Evolutionary conservation across 2,329 filamentous ascomycete genomes (phyloP).

Genomic region (Pseudocercospora vitis): DNA sequence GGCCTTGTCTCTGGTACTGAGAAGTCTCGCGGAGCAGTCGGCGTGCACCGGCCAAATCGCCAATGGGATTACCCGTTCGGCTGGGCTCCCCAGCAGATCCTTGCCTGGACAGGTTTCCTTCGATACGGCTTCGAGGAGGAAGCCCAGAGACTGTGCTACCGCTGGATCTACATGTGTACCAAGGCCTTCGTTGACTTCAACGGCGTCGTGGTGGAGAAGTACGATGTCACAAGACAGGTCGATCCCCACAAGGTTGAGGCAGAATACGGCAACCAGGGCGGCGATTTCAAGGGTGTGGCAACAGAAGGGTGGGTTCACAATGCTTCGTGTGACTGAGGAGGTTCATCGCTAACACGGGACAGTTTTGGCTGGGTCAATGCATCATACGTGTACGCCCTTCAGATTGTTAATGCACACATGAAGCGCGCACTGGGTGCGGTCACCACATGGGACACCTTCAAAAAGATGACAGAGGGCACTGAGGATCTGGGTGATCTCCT

Average conservation of each 20-base stretch:
- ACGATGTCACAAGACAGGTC: slow-evolving; percentile 86
- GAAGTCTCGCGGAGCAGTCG: slow-evolving; percentile 77
- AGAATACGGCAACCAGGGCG: slow-evolving; percentile 95
- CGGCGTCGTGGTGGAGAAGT: slow-evolving; percentile 97
- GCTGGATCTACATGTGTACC: slow-evolving; percentile 98
- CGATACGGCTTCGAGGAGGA: slow-evolving; percentile 91
- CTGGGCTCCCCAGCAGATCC: slow-evolving; percentile 98
- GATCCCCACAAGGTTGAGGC: slow-evolving; percentile 93
- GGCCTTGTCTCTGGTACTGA: slow-evolving; percentile 88
- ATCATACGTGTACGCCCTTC: slow-evolving; percentile 90
- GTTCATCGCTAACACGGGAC: slow-evolving; percentile 14
- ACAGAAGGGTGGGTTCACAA: slow-evolving; percentile 80
- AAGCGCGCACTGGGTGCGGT: slow-evolving; percentile 82
- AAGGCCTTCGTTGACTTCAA: slow-evolving; percentile 99
- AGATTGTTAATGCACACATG: slow-evolving; percentile 86
- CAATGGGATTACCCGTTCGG: slow-evolving; percentile 99
- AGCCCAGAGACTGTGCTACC: slow-evolving; percentile 85
- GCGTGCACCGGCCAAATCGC: slow-evolving; percentile 82
- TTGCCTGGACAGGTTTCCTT: slow-evolving; percentile 90
- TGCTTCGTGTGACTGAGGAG: too few relatives aligned
- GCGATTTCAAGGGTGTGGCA: slow-evolving; percentile 92
- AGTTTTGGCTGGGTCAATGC: slow-evolving; percentile 99
- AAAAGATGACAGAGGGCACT: slow-evolving; percentile 52
- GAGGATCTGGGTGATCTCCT: slow-evolving; percentile 14
- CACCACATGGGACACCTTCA: slow-evolving; percentile 81